Base-by-base conservation (phyloP, 805 yeast species). In the Metschnikowia corniflorae region DNA sequence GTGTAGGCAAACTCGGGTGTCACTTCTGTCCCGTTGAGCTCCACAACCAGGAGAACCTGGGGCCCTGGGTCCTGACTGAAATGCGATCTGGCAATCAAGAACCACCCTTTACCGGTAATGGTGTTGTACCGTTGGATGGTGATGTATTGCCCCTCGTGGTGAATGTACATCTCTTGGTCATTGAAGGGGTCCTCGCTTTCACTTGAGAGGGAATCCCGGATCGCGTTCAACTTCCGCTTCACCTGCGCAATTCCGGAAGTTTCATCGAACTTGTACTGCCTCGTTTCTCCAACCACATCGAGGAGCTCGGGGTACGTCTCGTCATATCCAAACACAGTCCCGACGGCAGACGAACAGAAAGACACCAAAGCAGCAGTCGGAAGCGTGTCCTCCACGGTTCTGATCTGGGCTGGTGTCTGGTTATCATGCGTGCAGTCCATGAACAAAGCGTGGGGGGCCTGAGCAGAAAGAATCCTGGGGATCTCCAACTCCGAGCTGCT, bases 371-470 rank as follows among this genome's bases (percentile, higher is more conserved):
- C 98, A 3, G 97, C 97, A 52, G 84, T 91, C 7, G 97, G 95
- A 28, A 91, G 69, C 0, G 97, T 89, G 54, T 91, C 98, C 55
- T 89, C 96, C 1, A 86, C 82, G 0, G 96, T 88, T 56, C 97
- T 77, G 61, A 84, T 87, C 50, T 91, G 94, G 28, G 71, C 74
- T 2, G 97, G 95, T 15, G 80, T 82, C 61, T 88, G 93, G 55
- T 91, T 91, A 59, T 91, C 98, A 58, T 91, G 98, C 2, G 97
- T 89, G 54, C 97, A 91, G 55, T 93, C 97, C 97, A 93, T 91
- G 50, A 91, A 83, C 50, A 93, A 68, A 0, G 97, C 96, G 62
- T 88, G 97, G 4, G 95, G 94, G n/a, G 81, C 78, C 29, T 80
- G 75, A 4, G 82, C 70, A 2, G 79, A 69, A 31, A 91, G 68